phyloP scores from a whole-genome alignment of 345 rosid species.

The Dipteronia sinensis region DNA sequence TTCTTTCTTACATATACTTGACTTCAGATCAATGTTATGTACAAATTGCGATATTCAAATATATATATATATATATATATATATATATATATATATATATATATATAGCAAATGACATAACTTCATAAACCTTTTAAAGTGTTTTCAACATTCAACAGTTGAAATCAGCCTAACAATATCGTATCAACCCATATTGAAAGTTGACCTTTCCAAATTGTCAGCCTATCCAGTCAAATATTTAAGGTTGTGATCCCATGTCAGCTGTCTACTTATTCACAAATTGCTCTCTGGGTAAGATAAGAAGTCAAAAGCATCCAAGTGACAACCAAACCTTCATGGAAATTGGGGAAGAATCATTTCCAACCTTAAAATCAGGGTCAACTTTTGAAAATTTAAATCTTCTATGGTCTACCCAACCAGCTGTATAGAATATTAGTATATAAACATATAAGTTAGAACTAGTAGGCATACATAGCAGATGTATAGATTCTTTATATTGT shows the following conservation, averaged over 20 bases:
- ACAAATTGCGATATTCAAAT: background rate
- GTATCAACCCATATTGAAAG: background rate
- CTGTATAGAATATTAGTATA: background rate
- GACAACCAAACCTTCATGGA: background rate
- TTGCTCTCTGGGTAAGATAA: background rate
- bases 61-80: no score
- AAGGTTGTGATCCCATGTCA: background rate
- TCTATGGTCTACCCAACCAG: background rate
- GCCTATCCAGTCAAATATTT: background rate
- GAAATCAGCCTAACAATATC: background rate
- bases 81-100: no score
- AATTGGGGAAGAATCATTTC: background rate
- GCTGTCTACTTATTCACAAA: no score
- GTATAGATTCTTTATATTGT: background rate
- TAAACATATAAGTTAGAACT: background rate
- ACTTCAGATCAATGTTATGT: no score
- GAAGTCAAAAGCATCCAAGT: background rate
- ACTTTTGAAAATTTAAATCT: background rate
- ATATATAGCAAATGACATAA: no score
- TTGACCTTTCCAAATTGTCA: background rate
- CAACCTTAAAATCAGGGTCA: background rate
- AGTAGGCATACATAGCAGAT: background rate
- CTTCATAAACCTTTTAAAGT: no score
- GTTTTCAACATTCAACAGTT: background rate
- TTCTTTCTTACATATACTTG: no score